A percentile compares a stretch with the other conserved stretches of the same genome.
These are phyloP conservation scores for Acacia acuminata DNA, from an alignment of 306 rosid species.

Conservation along the genomic window DNA sequence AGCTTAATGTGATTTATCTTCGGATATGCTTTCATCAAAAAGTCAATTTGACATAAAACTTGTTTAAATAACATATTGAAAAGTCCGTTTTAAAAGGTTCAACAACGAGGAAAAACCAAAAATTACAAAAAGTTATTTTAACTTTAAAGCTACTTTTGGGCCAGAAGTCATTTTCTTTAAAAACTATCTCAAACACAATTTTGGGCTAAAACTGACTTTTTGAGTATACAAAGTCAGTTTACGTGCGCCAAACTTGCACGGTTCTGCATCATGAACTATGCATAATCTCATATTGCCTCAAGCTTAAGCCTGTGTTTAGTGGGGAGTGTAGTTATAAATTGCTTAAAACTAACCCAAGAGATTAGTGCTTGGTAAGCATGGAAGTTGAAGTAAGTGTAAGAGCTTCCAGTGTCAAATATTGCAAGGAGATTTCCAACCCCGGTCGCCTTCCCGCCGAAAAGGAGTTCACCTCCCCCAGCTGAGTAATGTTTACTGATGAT, in stretches of 20 bases:
- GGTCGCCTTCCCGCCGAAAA: conserved; percentile 61
- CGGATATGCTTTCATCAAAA: neutral
- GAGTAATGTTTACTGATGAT: conserved; percentile 83
- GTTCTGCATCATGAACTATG: neutral
- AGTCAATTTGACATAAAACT: no score
- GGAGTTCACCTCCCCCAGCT: conserved; percentile 70
- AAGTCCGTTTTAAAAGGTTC: neutral
- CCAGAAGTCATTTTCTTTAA: neutral
- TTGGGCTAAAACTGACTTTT: neutral
- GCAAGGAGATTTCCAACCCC: conserved; percentile 51
- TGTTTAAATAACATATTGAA: no score
- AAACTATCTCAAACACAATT: neutral
- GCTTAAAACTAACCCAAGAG: conserved; percentile 56
- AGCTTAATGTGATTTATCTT: no score
- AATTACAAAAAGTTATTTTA: neutral
- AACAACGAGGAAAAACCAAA: no score
- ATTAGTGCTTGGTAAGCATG: conserved; percentile 60
- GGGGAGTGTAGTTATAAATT: conserved; percentile 2
- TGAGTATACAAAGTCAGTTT: neutral
- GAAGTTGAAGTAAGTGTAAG: conserved; percentile 80
- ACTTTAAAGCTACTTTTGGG: no score
- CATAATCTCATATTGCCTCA: neutral
- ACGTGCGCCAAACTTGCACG: neutral
- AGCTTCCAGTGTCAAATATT: conserved; percentile 84
- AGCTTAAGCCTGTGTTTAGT: neutral